Base-by-base conservation (phyloP, 2,329 filamentous ascomycete species). In the Fusarium fujikuroi region DNA sequence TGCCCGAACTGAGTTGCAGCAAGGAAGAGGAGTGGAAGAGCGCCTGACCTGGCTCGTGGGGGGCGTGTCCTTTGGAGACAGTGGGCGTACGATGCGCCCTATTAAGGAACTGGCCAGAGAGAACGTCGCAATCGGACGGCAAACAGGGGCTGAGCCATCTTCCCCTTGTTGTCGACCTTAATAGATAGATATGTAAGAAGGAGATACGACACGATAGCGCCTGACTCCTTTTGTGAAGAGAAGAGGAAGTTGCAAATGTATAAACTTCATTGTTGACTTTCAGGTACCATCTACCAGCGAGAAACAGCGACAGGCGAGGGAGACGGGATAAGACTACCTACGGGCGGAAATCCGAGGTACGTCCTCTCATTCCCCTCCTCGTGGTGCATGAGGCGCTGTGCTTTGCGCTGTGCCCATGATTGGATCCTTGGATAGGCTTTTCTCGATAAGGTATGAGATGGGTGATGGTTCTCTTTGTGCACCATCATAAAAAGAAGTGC, bases 1-100 rank as follows among this genome's bases (percentile, higher is more conserved):
- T 70, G 75, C 73, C 72, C 69, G 67, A 69, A 76, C 69, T 74
- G 69, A 77, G 75, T 72, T 77, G 66, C 72, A 66, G 65, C 66
- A 75, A 50, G 61, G 73, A 75, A 69, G 75, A 62, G 40, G 54
- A 59, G 63, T 69, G 54, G 43, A 42, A 64, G 61, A 63, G 57
- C 62, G 60, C 63, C 47, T 56, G 60, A 40, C 40, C 58, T 56
- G 64, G 66, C 61, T 60, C 56, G 50, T 54, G 49, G 50, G 34
- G 68, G 52, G 67, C 63, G 72, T 60, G 71, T 47, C 32, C 21
- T 57, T 50, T 50, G 36, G 49, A 44, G 32, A 42, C n/a, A 16
- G 11, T 39, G 66, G 58, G 69, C 49, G 66, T 70, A 54, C 67
- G 60, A 75, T 66, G 63, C 63, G 46, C 65, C 56, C 60, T 66